phyloP scores from a whole-genome alignment of 2,329 filamentous ascomycete genomes.

The Scytalidium lignicola region DNA sequence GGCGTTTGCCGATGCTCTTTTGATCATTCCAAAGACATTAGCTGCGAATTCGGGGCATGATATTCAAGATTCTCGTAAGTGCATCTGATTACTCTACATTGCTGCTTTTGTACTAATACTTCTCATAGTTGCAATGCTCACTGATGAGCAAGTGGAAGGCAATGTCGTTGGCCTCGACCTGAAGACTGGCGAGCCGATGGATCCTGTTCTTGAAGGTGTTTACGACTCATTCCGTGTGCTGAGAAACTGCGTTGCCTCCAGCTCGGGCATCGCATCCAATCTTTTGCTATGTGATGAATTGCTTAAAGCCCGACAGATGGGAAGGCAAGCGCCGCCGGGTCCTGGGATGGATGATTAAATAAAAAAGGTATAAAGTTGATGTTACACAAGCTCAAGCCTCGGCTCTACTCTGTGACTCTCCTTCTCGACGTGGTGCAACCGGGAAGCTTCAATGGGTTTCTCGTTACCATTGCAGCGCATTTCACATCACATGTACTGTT shows the following conservation, averaged over 20 bases:
- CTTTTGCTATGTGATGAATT: conserved; percentile 93
- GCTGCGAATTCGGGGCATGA: conserved; percentile 95
- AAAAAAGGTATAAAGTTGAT: background rate
- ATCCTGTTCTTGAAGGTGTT: conserved; percentile 85
- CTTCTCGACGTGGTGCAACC: no score
- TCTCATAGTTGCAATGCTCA: conserved; percentile 68
- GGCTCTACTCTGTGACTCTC: background rate
- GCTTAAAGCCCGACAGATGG: conserved; percentile 97
- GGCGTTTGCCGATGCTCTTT: conserved; percentile 89
- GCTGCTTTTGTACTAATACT: conserved; percentile 13
- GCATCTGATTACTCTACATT: conserved; percentile 10
- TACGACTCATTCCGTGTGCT: conserved; percentile 96
- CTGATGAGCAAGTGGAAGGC: conserved; percentile 81
- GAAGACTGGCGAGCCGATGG: conserved; percentile 86
- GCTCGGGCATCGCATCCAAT: conserved; percentile 92
- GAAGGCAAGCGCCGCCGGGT: conserved; percentile 55
- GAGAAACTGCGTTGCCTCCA: conserved; percentile 88
- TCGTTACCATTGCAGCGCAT: no score
- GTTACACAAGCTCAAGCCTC: background rate
- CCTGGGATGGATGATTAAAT: conserved; percentile 54
- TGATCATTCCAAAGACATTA: conserved; percentile 95
- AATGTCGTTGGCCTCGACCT: conserved; percentile 84
- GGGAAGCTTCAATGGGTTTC: no score
- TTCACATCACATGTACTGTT: no score
- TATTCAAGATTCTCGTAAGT: conserved; percentile 88